Base-by-base conservation (phyloP, 352 stramenopile genomes). In the Pythium periplocum region DNA sequence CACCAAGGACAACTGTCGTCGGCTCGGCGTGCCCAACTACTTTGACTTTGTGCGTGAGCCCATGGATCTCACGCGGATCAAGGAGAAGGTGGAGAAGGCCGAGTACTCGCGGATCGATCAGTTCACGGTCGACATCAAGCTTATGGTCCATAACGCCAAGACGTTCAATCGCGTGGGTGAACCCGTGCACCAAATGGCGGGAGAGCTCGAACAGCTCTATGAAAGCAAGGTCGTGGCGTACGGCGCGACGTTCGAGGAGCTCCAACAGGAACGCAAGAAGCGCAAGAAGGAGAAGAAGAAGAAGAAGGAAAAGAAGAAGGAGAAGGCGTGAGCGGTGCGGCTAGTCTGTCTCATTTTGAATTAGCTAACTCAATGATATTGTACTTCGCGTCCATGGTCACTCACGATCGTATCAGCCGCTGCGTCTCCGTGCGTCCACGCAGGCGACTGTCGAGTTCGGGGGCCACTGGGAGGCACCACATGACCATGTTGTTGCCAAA, bases 261-360 rank as follows among this genome's bases (percentile, higher is more conserved):
- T 93, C 40, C 73, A 89, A 49, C 71, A 80, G 52, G 78, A 91
- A 55, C 79, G 78, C 55, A 92, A 94, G 66, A 92, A 90, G 63
- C 82, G 78, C 64, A 94, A 93, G 64, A 92, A 93, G 53, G 80
- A 91, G 26, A 91, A 93, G 70, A 94, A 94, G 71, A 93, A 94
- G 60, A 76, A 88, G 44, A 94, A 93, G 69, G 75, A 91, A 37
- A 91, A 94, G 66, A 93, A 94, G 61, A 92, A 94, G 52, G 78
- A 91, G 47, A 94, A 94, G 65, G 17, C 17, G 17, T 26, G 17
- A 26, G 17, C 17, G 17, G 17, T 26, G 17, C 17, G 17, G 17
- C 17, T 26, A 26, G 17, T 0, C 17, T 26, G 17, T 26, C 17
- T 26, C 17, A 26, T 26, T 26, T 26, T 26, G 17, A 26, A 10